phyloP scores from a whole-genome alignment of 73 alveolate species.

The Paramecium sexaurelia region DNA sequence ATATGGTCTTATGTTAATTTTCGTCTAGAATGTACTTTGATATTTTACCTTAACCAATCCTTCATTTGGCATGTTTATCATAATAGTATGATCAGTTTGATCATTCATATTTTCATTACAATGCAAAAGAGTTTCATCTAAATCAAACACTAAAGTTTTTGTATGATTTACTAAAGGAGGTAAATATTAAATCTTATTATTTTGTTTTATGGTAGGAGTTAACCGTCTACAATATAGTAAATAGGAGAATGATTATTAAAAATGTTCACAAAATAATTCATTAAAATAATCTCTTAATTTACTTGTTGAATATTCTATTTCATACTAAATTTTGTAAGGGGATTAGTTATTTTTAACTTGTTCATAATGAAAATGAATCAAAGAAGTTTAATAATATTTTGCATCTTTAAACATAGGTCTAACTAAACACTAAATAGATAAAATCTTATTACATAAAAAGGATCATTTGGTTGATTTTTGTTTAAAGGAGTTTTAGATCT shows the following conservation, averaged over 20 bases:
- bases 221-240: neutral
- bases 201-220: neutral
- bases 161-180: neutral
- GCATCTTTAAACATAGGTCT: neutral
- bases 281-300: neutral
- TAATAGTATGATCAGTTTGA: slow-evolving; percentile 25
- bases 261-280: slow-evolving; percentile 7
- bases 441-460: neutral
- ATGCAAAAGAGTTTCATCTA: slow-evolving; percentile 64
- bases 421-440: neutral
- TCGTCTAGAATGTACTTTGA: neutral
- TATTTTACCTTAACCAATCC: neutral
- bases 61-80: neutral
- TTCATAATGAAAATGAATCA: neutral
- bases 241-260: neutral
- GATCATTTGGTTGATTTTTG: neutral
- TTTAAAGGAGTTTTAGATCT: slow-evolving; percentile 5
- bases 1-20: slow-evolving; percentile 78
- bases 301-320: neutral
- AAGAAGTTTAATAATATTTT: neutral
- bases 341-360: neutral
- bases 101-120: slow-evolving; percentile 46
- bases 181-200: neutral
- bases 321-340: neutral
- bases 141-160: slow-evolving; percentile 59